phyloP scores from a whole-genome alignment of 2,329 filamentous ascomycete genomes.

The Fusarium continuum region DNA sequence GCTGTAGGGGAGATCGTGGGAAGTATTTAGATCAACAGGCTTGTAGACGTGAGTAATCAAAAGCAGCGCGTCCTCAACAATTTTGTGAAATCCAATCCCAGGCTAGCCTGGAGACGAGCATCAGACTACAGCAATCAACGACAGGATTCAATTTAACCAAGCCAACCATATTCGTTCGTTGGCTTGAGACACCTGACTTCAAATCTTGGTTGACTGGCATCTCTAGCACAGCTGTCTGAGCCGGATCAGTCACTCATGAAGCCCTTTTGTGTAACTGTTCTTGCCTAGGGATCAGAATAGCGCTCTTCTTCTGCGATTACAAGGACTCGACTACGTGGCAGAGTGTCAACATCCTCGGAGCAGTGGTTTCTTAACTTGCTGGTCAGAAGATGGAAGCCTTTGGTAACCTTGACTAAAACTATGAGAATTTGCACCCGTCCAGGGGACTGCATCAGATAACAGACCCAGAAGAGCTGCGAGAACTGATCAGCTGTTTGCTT shows the following conservation, averaged over 20 bases:
- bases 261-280: background rate
- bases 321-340: background rate
- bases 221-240: conserved; percentile 10
- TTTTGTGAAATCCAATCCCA: conserved; percentile 15
- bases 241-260: conserved; percentile 2
- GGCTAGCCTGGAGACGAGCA: background rate
- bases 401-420: background rate
- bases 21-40: conserved; percentile 17
- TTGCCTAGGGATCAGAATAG: background rate
- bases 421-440: background rate
- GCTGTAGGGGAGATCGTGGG: background rate
- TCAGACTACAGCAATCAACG: conserved; percentile 9
- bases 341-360: background rate
- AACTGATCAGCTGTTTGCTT: fast-evolving
- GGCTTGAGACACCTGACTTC: conserved; percentile 2
- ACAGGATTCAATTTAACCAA: conserved; percentile 14
- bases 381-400: conserved; percentile 5
- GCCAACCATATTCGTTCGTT: background rate
- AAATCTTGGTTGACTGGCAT: conserved; percentile 24
- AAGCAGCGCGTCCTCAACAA: background rate
- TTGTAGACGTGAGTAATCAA: background rate
- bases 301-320: conserved; percentile 25
- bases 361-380: conserved; percentile 2
- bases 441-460: background rate
- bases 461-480: background rate